Percentiles rank a stretch among this genome's conserved stretches.
Conservation (phyloP, 192 early-diverging fungal species). For the Podochytrium sp. region DNA sequence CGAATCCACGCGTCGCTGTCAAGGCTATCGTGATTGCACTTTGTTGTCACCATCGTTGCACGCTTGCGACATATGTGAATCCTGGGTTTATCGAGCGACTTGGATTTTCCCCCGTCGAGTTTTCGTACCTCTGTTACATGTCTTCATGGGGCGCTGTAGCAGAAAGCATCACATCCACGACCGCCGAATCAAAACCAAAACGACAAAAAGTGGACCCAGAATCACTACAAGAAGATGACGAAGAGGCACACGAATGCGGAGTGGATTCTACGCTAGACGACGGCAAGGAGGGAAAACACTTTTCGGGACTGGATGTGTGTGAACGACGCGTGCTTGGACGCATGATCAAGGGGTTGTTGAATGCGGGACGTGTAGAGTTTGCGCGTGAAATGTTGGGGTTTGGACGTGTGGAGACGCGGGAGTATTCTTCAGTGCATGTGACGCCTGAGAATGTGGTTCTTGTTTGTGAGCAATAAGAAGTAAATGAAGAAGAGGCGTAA, state of each 20-base stretch:
- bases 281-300: background rate
- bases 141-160: slow-evolving; percentile 17
- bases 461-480: background rate
- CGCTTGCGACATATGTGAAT: slow-evolving; percentile 7
- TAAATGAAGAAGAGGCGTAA: background rate
- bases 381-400: background rate
- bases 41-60: slow-evolving; percentile 30
- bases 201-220: background rate
- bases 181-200: background rate
- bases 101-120: background rate
- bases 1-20: background rate
- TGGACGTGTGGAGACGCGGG: background rate
- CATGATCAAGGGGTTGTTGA: background rate
- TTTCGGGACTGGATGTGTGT: slow-evolving; percentile 1
- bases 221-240: background rate
- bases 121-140: slow-evolving; percentile 18
- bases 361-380: slow-evolving; percentile 1
- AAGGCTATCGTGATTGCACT: slow-evolving; percentile 15
- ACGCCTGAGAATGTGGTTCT: slow-evolving; percentile 22
- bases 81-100: slow-evolving; percentile 10
- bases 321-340: background rate
- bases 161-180: background rate
- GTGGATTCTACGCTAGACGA: background rate
- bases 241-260: background rate
- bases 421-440: background rate